A percentile compares a stretch with the other conserved stretches of the same genome.
Evolutionary conservation across 2,329 filamentous ascomycete genomes (phyloP).

Genomic region (Chaetothyriales sp.): DNA sequence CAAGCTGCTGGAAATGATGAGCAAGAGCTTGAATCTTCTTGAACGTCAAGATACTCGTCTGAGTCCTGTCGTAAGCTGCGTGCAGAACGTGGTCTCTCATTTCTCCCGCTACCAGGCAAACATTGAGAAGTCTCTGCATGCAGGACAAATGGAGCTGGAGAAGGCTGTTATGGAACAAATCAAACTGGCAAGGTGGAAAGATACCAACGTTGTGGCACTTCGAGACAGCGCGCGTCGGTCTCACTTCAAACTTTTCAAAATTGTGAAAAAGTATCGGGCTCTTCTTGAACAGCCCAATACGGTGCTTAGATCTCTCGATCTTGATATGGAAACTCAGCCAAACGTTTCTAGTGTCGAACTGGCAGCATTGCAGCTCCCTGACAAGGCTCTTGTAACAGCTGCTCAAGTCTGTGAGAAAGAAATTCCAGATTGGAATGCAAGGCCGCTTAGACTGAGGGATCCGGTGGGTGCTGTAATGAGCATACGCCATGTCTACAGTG

Average conservation of each 20-base stretch:
- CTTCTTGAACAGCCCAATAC: conserved; percentile 64
- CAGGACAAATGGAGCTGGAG: conserved; percentile 61
- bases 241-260: conserved; percentile 79
- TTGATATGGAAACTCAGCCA: conserved; percentile 32
- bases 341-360: conserved; percentile 19
- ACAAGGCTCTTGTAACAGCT: conserved; percentile 19
- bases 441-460: conserved; percentile 55
- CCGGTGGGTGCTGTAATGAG: conserved; percentile 53
- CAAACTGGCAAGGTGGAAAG: conserved; percentile 90
- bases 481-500: conserved; percentile 51
- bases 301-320: conserved; percentile 43
- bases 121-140: conserved; percentile 49
- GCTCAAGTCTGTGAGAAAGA: conserved; percentile 19
- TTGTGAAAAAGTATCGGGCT: conserved; percentile 77
- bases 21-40: conserved; percentile 50
- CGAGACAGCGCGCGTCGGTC: conserved; percentile 79
- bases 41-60: conserved; percentile 44
- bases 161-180: conserved; percentile 89
- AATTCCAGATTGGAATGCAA: conserved; percentile 25
- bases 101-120: conserved; percentile 55
- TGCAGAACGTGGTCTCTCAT: conserved; percentile 63
- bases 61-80: conserved; percentile 43
- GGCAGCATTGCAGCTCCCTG: conserved; percentile 2
- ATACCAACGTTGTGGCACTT: conserved; percentile 82
- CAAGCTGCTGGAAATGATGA: conserved; percentile 46